Evolutionary conservation across 192 early-diverging fungal genomes (phyloP).

Genomic region (Diversispora epigaea): DNA sequence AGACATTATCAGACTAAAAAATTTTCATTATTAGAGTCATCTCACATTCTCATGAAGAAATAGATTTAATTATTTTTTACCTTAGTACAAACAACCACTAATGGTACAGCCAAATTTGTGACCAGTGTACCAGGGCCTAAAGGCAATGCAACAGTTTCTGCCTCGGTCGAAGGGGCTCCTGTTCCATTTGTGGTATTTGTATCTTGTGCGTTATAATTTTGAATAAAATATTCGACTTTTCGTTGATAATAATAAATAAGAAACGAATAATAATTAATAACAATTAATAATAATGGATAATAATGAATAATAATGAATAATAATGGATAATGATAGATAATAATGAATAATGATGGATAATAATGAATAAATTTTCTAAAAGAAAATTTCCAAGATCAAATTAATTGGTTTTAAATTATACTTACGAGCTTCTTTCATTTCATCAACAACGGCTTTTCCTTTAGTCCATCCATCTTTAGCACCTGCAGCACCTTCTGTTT

Average conservation of each 20-base stretch:
- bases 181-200: conserved; percentile 36
- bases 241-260: neutral
- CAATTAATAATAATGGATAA: neutral
- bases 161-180: conserved; percentile 40
- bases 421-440: conserved; percentile 65
- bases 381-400: no score
- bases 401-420: neutral
- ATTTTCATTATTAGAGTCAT: neutral
- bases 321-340: conserved; percentile 12
- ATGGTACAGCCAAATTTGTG: conserved; percentile 82
- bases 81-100: conserved; percentile 90
- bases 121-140: conserved; percentile 79
- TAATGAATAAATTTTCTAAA: neutral
- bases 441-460: conserved; percentile 68
- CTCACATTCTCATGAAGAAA: neutral
- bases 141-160: conserved; percentile 60
- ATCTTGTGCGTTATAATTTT: conserved; percentile 67
- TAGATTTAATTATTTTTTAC: conserved; percentile 37
- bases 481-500: conserved; percentile 49
- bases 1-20: conserved; percentile 66
- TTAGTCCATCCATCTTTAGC: conserved; percentile 55
- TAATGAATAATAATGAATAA: neutral
- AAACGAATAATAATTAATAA: conserved; percentile 13
- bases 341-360: neutral
- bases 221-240: conserved; percentile 66